A percentile compares a stretch with the other conserved stretches of the same genome.
phyloP scores from a whole-genome alignment of 805 yeast genomes.

The Candida xyloterini region DNA sequence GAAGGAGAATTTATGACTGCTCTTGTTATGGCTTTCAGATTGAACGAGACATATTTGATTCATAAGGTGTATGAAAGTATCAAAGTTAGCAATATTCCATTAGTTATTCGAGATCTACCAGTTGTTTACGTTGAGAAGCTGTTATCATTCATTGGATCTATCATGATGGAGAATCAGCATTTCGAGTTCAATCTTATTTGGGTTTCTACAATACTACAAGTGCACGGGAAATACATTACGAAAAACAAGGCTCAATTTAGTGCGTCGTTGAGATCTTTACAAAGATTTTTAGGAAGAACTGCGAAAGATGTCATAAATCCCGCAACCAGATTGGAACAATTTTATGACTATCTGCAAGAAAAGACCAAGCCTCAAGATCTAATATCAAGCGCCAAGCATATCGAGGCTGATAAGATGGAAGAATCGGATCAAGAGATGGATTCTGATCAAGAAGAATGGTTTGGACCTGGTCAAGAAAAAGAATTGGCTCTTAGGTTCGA shows the following conservation, averaged over 20 bases:
- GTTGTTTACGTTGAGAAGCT: conserved; percentile 68
- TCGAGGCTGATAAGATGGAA: conserved; percentile 16
- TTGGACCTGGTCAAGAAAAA: conserved; percentile 32
- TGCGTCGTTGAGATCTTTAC: conserved; percentile 64
- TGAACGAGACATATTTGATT: conserved; percentile 76
- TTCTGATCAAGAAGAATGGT: conserved; percentile 33
- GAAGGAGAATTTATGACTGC: conserved; percentile 71
- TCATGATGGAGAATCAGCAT: conserved; percentile 71
- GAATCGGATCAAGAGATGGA: conserved; percentile 31
- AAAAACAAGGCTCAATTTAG: conserved; percentile 59
- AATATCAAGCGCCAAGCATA: background rate
- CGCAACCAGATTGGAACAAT: conserved; percentile 51
- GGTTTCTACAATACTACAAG: conserved; percentile 64
- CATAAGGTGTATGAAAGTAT: conserved; percentile 70
- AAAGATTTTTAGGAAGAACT: conserved; percentile 67
- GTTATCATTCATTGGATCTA: conserved; percentile 64
- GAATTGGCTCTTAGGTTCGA: conserved; percentile 31
- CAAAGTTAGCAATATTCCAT: conserved; percentile 64
- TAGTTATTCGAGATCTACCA: conserved; percentile 72
- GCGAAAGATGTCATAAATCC: conserved; percentile 69
- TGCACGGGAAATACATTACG: conserved; percentile 76
- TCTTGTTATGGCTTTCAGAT: conserved; percentile 87
- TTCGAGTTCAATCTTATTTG: conserved; percentile 81
- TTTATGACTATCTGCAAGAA: conserved; percentile 46
- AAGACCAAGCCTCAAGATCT: conserved; percentile 15